Evolutionary conservation across 2,329 filamentous ascomycete species (phyloP), one percentile per base, ranked within the genome.

Genomic region (Pseudopyricularia javanii): DNA sequence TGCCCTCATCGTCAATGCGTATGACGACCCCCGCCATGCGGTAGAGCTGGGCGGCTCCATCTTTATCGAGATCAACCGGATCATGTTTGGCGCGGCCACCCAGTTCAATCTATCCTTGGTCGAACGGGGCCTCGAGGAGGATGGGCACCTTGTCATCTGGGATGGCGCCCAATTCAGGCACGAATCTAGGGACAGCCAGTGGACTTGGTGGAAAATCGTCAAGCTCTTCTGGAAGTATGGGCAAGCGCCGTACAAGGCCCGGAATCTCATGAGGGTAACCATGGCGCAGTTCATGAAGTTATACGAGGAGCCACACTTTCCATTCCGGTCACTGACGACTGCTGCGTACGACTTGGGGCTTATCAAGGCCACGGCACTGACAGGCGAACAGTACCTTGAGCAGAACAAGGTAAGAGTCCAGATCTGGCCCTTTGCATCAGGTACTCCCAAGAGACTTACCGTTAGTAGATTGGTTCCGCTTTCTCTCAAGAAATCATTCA

Each of bases 21-120:
- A 86, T 64, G 76, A 80, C 57, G 76, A 91, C 59, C 73, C 82
- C 2, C 57, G 70, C 0, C 71, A 83, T 37, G 85, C 86, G 1
- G 78, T 95, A 34, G 93, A 98, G 66, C 74, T 97, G 1, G 93
- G 93, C 15, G 93, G 87, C 11, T 91, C 86, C 56, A 95, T 97
- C 60, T 98, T 97, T 64, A 88, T 97, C 47, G 67, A 85, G 49
- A 79, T 86, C 45, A 98, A 97, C 63, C 73, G 82, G 37, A 95
- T 95, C 61, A 76, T 98, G 37, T 80, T 83, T 60, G 83, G 86
- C 53, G 86, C 90, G 1, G 82, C 80, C 7, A 69, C 77, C 32
- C 74, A 79, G 14, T 90, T 95, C 63, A 80, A 80, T n/a, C 79
- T 98, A 3, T 69, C 72, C 0, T 69, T 80, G 2, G 69, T 65